phyloP scores from a whole-genome alignment of 1,139 yeast genomes.

The Sugiyamaella grinbergsii region DNA sequence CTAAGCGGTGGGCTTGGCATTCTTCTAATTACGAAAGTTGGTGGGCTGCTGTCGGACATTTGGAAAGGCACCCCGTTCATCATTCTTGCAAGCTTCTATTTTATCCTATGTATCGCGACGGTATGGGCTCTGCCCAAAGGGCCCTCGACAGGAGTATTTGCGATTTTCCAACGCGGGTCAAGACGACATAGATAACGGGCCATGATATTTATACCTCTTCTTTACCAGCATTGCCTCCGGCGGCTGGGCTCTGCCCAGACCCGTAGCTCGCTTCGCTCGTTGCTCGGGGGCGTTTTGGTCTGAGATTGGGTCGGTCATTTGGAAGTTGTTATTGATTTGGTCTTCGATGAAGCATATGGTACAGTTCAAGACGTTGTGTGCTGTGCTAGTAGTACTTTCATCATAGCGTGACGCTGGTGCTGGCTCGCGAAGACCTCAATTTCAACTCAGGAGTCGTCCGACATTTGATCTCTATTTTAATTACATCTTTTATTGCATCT shows the following conservation, averaged over 20 bases:
- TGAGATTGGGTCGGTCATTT: too few species aligned
- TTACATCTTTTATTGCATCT: too few species aligned
- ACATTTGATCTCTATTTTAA: too few species aligned
- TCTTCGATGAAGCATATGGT: too few species aligned
- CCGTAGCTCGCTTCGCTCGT: conserved; percentile 3
- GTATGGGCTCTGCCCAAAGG: conserved; percentile 29
- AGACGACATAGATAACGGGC: neutral
- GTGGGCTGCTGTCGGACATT: conserved; percentile 61
- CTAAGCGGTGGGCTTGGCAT: conserved; percentile 73
- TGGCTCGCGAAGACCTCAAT: too few species aligned
- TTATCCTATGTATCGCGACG: conserved; percentile 39
- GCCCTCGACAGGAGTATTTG: neutral
- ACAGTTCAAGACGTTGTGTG: too few species aligned
- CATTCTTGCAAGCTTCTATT: conserved; percentile 53
- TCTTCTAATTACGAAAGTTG: conserved; percentile 57
- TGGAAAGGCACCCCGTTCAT: conserved; percentile 65
- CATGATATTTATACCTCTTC: too few species aligned
- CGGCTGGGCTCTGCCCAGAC: conserved; percentile 5
- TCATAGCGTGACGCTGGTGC: too few species aligned
- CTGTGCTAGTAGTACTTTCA: too few species aligned
- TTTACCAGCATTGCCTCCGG: neutral
- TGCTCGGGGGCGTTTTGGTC: neutral
- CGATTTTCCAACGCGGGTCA: neutral
- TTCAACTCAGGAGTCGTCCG: too few species aligned
- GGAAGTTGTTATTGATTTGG: too few species aligned